phyloP scores from a whole-genome alignment of 2,329 filamentous ascomycete genomes.

The Colletotrichum sp. region DNA sequence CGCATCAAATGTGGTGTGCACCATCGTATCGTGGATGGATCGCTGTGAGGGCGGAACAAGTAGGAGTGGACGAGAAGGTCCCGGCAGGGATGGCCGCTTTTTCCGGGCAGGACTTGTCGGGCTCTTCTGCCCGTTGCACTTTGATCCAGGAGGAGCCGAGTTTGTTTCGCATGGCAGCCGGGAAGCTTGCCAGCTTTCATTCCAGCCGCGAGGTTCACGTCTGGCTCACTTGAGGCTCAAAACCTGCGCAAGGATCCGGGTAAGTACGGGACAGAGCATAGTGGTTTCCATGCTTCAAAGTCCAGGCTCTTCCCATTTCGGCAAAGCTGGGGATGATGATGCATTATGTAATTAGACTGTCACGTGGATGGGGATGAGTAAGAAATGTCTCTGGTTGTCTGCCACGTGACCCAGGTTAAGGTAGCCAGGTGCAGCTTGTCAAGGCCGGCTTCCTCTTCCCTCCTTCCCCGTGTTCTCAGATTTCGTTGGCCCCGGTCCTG shows the following conservation, averaged over 20 bases:
- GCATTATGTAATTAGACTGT: not conserved
- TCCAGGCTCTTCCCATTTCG: not conserved
- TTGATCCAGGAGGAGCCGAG: not conserved
- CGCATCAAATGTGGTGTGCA: not conserved
- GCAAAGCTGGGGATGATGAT: not conserved
- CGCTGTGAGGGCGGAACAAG: not conserved
- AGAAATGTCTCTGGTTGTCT: not conserved
- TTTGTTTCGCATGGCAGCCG: not conserved
- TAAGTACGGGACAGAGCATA: not conserved
- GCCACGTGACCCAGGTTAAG: not conserved
- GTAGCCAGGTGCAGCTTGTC: not conserved
- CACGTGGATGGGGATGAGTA: not conserved
- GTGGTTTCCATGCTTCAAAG: not conserved
- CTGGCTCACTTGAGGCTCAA: not conserved
- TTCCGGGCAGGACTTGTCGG: not conserved
- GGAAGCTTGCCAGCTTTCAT: not conserved
- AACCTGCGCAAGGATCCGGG: not conserved
- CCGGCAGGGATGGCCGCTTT: not conserved
- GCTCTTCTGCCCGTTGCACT: not conserved
- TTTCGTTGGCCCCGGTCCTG: not conserved
- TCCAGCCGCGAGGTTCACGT: not conserved
- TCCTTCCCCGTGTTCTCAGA: not conserved
- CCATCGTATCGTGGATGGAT: not conserved
- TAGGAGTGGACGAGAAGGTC: not conserved
- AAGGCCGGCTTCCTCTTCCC: not conserved